phyloP scores from a whole-genome alignment of 441 rosid species.

The Syzygium malaccense region DNA sequence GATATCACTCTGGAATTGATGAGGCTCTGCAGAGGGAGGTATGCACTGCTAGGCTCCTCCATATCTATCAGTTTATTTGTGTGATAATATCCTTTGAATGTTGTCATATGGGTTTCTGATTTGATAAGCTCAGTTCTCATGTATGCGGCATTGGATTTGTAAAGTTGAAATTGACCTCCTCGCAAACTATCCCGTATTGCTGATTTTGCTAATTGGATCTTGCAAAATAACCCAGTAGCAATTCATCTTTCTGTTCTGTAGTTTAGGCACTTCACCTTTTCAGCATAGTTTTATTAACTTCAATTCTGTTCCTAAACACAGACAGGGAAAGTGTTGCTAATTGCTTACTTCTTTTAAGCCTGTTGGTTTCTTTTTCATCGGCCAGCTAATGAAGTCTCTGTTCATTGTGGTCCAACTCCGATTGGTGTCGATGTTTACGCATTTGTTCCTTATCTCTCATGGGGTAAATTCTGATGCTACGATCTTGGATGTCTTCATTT shows the following conservation, averaged over 20 bases:
- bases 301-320: neutral
- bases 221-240: neutral
- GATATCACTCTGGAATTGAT: neutral
- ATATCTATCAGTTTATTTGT: no score
- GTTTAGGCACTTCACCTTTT: neutral
- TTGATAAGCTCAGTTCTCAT: no score
- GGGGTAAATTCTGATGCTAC: neutral
- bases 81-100: no score
- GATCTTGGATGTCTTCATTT: neutral
- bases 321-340: neutral
- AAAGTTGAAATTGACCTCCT: no score
- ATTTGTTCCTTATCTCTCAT: neutral
- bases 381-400: neutral
- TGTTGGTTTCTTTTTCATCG: no score
- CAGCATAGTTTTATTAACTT: no score
- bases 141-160: no score
- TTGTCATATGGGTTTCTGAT: no score
- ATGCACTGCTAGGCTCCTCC: neutral
- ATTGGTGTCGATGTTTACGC: neutral
- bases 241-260: no score
- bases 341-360: neutral
- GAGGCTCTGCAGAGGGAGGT: neutral
- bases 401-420: accelerated
- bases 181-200: accelerated
- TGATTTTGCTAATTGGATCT: neutral